Base-by-base conservation (phyloP, 2,329 filamentous ascomycete species). In the Calonectria pseudoreteaudii region DNA sequence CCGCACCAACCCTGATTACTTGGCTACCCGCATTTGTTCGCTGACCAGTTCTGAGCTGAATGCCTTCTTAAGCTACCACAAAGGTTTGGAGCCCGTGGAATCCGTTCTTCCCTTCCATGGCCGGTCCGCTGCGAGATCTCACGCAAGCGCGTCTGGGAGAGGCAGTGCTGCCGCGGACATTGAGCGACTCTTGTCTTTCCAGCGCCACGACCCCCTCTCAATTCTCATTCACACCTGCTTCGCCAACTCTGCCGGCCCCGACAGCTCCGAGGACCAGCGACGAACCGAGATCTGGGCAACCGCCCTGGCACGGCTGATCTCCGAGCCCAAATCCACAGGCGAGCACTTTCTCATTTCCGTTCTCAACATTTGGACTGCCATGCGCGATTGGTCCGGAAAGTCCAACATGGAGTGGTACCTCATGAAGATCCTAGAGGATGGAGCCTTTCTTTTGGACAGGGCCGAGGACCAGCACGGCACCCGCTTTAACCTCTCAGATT, bases 381-480 rank as follows among this genome's bases (percentile, higher is more conserved):
- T 96, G 90, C 92, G 94, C 75, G 93, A 96, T 84, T 98, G 96
- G 96, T 94, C 95, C 50, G 95, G 95, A 71, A 95, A 94, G 80
- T 91, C 93, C 78, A 97, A 95, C 76, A 92, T 99, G 88, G 96
- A 98, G 85, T 94, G 95, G 85, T 98, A 96, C 83, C 90, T 99
- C 16, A 97, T 98, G 94, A 94, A 97, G 82, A 95, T 97, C 74
- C 90, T 99, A 38, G 95, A 98, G 85, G 94, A 97, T 80, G 97
- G 97, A 77, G 94, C 95, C 49, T 98, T 98, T 82, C 88, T 98
- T 71, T 88, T 98, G 79, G 95, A 98, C 81, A 93, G 94, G 81
- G 93, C 94, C 80, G 94, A 96, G 83, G 94, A 95, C 81, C 93
- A 95, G 79, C 90, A 94, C 75, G 91, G 92, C 44, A 92, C 93